These are phyloP conservation scores for Gloeopeniophorella convolvens DNA, from an alignment of 768 basidiomycete genomes.

Conservation along the genomic window DNA sequence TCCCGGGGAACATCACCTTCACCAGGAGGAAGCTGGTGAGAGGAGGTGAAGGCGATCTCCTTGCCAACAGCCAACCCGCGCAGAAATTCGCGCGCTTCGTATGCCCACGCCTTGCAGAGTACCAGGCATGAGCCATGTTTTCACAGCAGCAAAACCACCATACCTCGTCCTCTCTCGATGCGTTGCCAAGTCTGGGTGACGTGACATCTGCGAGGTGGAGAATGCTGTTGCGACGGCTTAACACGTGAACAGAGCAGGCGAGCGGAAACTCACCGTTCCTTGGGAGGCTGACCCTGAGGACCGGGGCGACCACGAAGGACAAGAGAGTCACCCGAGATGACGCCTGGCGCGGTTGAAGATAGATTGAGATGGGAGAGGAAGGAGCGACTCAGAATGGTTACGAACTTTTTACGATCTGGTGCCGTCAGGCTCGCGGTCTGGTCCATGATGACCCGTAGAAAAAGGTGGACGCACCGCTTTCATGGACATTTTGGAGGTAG, in stretches of 20 bases:
- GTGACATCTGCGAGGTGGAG: conserved; percentile 84
- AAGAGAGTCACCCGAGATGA: conserved; percentile 86
- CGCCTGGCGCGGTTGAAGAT: conserved; percentile 54
- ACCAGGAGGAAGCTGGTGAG: conserved; percentile 64
- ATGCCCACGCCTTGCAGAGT: conserved; percentile 69
- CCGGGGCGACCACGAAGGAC: conserved; percentile 72
- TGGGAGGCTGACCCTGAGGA: conserved; percentile 80
- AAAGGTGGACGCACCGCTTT: conserved; percentile 55
- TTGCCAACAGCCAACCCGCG: conserved; percentile 84
- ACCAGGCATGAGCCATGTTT: conserved; percentile 5
- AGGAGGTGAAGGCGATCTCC: conserved; percentile 77
- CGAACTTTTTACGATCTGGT: conserved; percentile 57
- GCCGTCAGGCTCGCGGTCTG: background rate
- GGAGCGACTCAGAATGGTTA: background rate
- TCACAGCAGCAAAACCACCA: conserved; percentile 7
- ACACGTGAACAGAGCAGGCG: background rate
- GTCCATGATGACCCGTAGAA: background rate
- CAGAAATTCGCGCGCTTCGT: conserved; percentile 88
- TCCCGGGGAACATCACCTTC: conserved; percentile 76
- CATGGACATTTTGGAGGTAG: conserved; percentile 47
- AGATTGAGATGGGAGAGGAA: background rate
- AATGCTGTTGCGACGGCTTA: conserved; percentile 43
- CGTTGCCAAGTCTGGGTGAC: conserved; percentile 79
- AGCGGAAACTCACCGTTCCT: conserved; percentile 66
- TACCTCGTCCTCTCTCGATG: conserved; percentile 86